Evolutionary conservation across 2,329 filamentous ascomycete species (phyloP).

Genomic region (Aspergillus thermomutatus): DNA sequence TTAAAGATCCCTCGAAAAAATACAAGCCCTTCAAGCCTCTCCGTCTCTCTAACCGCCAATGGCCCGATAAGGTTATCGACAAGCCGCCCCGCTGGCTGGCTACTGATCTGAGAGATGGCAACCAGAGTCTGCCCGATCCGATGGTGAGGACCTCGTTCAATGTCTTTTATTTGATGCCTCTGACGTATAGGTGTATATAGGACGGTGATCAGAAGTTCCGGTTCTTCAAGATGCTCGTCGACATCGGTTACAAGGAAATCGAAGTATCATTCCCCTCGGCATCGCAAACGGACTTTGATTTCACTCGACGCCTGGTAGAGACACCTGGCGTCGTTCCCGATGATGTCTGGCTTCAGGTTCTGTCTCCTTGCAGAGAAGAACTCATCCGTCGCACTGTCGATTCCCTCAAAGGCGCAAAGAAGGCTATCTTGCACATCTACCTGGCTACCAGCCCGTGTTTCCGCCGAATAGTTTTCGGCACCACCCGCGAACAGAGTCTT

Average conservation of each 20-base stretch:
- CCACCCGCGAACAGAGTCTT: constrained; percentile 75
- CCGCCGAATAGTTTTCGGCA: constrained; percentile 83
- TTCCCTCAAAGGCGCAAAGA: constrained; percentile 82
- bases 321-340: constrained; percentile 80
- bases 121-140: constrained; percentile 87
- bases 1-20: constrained; percentile 49
- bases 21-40: constrained; percentile 47
- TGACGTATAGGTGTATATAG: constrained; percentile 43
- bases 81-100: constrained; percentile 89
- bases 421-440: constrained; percentile 92
- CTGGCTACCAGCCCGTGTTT: constrained; percentile 96
- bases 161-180: neutral
- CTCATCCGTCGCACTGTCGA: constrained; percentile 88
- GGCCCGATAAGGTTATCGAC: constrained; percentile 77
- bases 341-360: constrained; percentile 87
- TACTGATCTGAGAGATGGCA: constrained; percentile 85
- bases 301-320: constrained; percentile 80
- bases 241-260: constrained; percentile 96
- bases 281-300: constrained; percentile 94
- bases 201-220: constrained; percentile 92
- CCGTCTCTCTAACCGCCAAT: constrained; percentile 57
- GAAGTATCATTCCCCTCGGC: constrained; percentile 94
- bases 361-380: constrained; percentile 87
- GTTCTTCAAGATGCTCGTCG: constrained; percentile 91
- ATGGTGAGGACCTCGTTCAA: constrained; percentile 61